These are phyloP conservation scores for Trichoderma arundinaceum DNA, from an alignment of 2,329 filamentous ascomycete genomes.

Conservation along the genomic window DNA sequence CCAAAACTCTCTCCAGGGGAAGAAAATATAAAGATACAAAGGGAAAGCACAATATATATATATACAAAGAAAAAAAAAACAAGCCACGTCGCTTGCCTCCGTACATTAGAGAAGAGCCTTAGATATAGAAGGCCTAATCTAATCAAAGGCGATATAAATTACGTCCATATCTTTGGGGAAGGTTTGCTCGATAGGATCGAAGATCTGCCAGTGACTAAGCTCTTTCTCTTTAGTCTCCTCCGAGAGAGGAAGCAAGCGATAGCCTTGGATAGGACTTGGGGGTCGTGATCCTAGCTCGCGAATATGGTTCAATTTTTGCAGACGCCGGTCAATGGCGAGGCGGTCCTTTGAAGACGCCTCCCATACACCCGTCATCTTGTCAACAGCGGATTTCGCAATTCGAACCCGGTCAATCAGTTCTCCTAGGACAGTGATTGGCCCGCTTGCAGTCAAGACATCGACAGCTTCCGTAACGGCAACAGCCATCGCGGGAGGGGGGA, in stretches of 20 bases:
- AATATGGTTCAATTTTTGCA: constrained; percentile 45
- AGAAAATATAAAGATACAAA: neutral
- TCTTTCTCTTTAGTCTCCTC: constrained; percentile 41
- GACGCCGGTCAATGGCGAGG: constrained; percentile 51
- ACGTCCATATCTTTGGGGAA: constrained; percentile 49
- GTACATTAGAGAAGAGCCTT: no score
- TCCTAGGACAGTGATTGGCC: constrained; percentile 57
- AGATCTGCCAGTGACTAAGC: constrained; percentile 46
- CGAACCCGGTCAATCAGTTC: constrained; percentile 60
- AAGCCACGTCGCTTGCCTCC: neutral
- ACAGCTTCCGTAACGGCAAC: constrained; percentile 67
- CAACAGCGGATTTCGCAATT: constrained; percentile 59
- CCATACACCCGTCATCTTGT: constrained; percentile 65
- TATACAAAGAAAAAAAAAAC: neutral
- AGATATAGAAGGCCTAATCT: constrained; percentile 32
- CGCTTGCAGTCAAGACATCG: constrained; percentile 69
- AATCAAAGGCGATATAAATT: constrained; percentile 43
- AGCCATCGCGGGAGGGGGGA: constrained; percentile 67
- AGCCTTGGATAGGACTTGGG: constrained; percentile 40
- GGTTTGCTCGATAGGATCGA: constrained; percentile 43
- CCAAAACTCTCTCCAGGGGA: neutral
- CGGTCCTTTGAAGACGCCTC: constrained; percentile 59
- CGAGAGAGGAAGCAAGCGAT: constrained; percentile 40
- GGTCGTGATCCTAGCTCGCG: constrained; percentile 42
- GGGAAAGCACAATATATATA: neutral